phyloP scores from a whole-genome alignment of 768 basidiomycete species.

The Rhodotorula graminis region DNA sequence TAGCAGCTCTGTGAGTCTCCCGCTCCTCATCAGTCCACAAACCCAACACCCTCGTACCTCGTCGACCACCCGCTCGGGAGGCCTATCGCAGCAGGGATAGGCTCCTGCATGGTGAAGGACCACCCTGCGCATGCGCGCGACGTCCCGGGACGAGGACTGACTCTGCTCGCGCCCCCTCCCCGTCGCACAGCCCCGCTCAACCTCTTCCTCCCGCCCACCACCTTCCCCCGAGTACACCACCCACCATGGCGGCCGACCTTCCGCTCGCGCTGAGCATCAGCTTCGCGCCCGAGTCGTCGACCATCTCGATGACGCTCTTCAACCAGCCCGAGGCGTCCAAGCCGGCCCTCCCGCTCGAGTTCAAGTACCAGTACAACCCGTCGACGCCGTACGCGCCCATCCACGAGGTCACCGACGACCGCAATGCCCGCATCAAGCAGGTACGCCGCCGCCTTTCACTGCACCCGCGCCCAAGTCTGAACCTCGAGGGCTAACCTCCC shows the following conservation, averaged over 20 bases:
- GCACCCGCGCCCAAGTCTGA: background rate
- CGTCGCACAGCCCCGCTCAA: background rate
- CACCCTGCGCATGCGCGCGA: background rate
- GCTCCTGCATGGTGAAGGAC: too few species aligned
- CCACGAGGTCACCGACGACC: constrained; percentile 75
- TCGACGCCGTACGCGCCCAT: constrained; percentile 81
- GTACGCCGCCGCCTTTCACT: background rate
- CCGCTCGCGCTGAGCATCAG: constrained; percentile 40
- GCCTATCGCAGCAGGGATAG: too few species aligned
- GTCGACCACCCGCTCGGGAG: too few species aligned
- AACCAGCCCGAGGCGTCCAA: constrained; percentile 31
- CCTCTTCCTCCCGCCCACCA: background rate
- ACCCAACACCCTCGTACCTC: too few species aligned
- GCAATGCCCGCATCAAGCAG: constrained; percentile 77
- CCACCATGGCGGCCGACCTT: constrained; percentile 32
- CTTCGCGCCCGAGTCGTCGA: constrained; percentile 33
- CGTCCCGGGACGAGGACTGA: background rate
- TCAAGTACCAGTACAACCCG: constrained; percentile 82
- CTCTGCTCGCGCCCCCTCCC: background rate
- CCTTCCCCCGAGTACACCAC: background rate
- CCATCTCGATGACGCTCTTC: constrained; percentile 39
- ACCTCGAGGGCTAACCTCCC: too few species aligned
- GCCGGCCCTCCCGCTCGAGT: constrained; percentile 65
- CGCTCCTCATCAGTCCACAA: too few species aligned
- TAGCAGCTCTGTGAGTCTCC: too few species aligned